Base-by-base conservation (phyloP, 1,139 yeast genomes). In the Yamadazyma dushanensis region DNA sequence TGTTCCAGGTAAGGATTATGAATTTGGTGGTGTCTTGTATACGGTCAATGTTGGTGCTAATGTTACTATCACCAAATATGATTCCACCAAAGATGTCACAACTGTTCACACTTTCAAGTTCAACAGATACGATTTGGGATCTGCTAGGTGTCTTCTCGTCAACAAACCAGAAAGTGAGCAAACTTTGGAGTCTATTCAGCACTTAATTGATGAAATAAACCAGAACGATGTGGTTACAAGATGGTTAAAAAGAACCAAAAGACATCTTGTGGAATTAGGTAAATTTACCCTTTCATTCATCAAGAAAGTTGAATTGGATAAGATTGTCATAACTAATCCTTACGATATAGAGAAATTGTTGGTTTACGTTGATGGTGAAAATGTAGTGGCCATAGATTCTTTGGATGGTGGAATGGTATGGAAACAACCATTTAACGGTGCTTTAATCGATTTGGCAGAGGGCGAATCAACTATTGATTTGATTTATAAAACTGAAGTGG, bases 211-310 rank as follows among this genome's bases (percentile, higher is more conserved):
- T 24, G 66, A 64, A 27, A 46, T 56, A 7, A 49, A 52, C 8
- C 45, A 55, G 23, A 47, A 53, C 15, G 53, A 57, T 18, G 43
- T 62, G 7, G 31, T 63, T 8, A 29, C 47, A 4, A 54, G 63
- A 21, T 63, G 68, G 66, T 19, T 61, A 7, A 50, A 49, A 26
- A 53, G 74, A 47, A 43, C 54, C 16, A 45, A 47, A 29, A 56
- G 70, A 38, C 76, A 70, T 39, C 56, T 66, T 45, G 39, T 51
- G 9, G 70, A 64, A 33, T 47, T 70, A 16, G 73, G 73, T 1
- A 52, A 43, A 33, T 61, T 50, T 30, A 38, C 54, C 4, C 44
- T 53, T 1, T 45, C 57, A 4, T 32, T 32, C 18, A 15, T 32
- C 19, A 16, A 4, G 30, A 35, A 17, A 30, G 22, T 39, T 4